Evolutionary conservation across 1,284 basidiomycete genomes (phyloP), one percentile per base, ranked within the genome.

Genomic region (Sporisorium graminicola): DNA sequence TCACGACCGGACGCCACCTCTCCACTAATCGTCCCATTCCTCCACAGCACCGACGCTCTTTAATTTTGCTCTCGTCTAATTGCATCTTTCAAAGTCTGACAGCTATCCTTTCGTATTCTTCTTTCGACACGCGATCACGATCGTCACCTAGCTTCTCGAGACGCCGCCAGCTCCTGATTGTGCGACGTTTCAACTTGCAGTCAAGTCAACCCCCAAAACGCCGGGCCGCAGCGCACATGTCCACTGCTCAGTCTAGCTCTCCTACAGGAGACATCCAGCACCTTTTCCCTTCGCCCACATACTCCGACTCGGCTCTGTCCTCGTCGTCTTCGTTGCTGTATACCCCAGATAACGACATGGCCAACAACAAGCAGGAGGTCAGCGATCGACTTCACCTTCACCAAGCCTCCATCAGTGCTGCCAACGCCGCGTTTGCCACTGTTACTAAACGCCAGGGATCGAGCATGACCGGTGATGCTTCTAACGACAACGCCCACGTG

Each of bases 201-300:
- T 27, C 33, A 53, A 33, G 10, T 20, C 58, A 18, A 22, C 20
- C 12, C 20, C 9, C 37, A 24, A 55, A 58, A 27, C 5, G 29
- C 18, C 24, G 31, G 26, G 58, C 44, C 13, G 46, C 22, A 54
- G 43, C 63, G 49, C 72, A 63, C 67, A 71, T 75, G 73, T 66
- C 59, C 40, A 68, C 67, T 67, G 73, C 53, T 55, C 64, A 71
- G 20, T 42, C 64, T 27, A 64, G 47, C 58, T 64, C 68, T 67
- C 73, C 73, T 53, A 61, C 52, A 58, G 73, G 73, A 65, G 73
- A 63, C 46, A 35, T 56, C 27, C 58, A 73, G 31, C 58, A 59
- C 22, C 58, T 78, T 13, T 74, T 75, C 46, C 68, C 78, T 27
- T 80, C 76, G 40, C 78, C 78, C 18, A 73, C 69, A 7, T 75